Conservation (phyloP, 176 grass and related monocot genomes). For the Juncus inflexus region DNA sequence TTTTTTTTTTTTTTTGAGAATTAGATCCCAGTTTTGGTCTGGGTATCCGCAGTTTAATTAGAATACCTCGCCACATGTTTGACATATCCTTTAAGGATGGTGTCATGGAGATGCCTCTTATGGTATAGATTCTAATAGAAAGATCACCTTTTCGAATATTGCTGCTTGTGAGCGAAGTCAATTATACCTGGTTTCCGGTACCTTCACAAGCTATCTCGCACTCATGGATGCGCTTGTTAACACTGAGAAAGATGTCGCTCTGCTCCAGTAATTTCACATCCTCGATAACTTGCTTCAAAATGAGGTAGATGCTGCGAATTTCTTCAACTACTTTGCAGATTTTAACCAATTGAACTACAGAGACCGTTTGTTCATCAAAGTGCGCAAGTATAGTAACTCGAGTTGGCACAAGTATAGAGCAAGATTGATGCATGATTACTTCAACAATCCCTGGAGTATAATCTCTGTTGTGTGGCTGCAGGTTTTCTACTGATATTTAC, state of each 20-base stretch:
- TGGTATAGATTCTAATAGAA: slow-evolving; percentile 17
- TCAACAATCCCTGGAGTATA: slow-evolving; percentile 33
- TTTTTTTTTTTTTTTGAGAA: not conserved
- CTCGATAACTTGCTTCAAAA: slow-evolving; percentile 23
- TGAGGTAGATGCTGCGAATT: not conserved
- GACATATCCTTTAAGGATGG: not conserved
- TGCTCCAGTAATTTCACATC: not conserved
- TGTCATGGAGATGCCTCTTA: slow-evolving; percentile 29
- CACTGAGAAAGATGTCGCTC: slow-evolving; percentile 16
- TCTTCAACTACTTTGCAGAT: slow-evolving; percentile 14
- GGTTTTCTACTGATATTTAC: slow-evolving; percentile 15
- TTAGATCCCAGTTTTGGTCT: no score
- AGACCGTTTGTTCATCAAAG: not conserved
- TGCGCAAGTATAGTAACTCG: slow-evolving; percentile 7
- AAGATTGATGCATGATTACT: slow-evolving; percentile 32
- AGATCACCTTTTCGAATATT: slow-evolving; percentile 14
- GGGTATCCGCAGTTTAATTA: no score
- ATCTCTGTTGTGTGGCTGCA: slow-evolving; percentile 20
- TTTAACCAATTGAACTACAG: not conserved
- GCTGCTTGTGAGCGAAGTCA: slow-evolving; percentile 35
- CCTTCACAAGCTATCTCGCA: slow-evolving; percentile 20
- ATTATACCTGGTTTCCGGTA: fast-evolving
- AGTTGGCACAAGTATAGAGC: slow-evolving; percentile 17
- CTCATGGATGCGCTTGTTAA: slow-evolving; percentile 29
- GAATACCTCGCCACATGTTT: no score